Percentiles rank a stretch among this genome's conserved stretches.
Conservation (phyloP, 139 green algal genomes). For the Coccomyxa sp. region DNA sequence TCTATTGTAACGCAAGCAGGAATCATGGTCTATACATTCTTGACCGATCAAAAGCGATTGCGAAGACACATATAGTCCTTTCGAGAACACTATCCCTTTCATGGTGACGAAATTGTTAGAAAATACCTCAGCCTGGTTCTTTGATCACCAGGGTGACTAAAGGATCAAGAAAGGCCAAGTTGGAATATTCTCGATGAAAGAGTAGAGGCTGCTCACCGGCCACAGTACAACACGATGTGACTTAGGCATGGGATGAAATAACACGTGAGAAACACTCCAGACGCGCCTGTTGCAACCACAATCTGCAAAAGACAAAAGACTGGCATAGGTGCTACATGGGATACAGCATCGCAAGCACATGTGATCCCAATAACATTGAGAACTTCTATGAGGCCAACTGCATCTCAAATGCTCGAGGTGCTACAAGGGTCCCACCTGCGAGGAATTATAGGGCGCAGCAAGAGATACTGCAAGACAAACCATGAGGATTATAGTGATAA, state of each 20-base stretch:
- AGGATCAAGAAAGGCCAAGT: too few species aligned
- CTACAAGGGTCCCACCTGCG: not conserved
- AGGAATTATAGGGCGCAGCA: not conserved
- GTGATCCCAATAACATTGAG: too few species aligned
- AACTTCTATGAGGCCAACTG: not conserved
- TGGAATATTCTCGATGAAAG: too few species aligned
- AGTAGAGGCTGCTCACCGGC: conserved; percentile 2
- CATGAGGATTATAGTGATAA: not conserved
- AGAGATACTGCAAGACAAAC: conserved; percentile 1
- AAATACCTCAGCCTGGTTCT: too few species aligned
- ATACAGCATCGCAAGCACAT: not conserved
- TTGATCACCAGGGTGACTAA: too few species aligned
- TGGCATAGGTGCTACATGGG: too few species aligned
- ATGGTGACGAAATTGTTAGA: too few species aligned
- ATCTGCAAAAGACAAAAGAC: conserved; percentile 23
- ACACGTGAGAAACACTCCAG: conserved; percentile 58
- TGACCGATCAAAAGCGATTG: too few species aligned
- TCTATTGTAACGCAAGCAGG: too few species aligned
- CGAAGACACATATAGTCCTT: too few species aligned
- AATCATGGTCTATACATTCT: too few species aligned
- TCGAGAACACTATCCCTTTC: too few species aligned
- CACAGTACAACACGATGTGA: conserved; percentile 41
- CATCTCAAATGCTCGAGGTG: not conserved
- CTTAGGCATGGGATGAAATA: conserved; percentile 57
- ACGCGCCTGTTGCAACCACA: conserved; percentile 60